A percentile compares a stretch with the other conserved stretches of the same genome.
These are phyloP conservation scores for Pterocarpus santalinus DNA, from an alignment of 306 rosid species.

Conservation along the genomic window DNA sequence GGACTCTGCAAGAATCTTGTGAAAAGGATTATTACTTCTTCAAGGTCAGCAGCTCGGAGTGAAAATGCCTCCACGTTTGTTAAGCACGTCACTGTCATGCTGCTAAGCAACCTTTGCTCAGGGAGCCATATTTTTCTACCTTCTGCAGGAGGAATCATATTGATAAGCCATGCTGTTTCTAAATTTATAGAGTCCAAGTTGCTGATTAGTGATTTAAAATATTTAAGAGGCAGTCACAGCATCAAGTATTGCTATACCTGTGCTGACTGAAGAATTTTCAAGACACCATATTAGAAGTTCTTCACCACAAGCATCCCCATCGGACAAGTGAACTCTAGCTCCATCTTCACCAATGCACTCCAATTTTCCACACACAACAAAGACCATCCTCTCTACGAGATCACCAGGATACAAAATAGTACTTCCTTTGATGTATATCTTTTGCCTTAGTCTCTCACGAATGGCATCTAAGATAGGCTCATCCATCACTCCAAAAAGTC, in stretches of 20 bases:
- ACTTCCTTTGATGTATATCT: slow-evolving; percentile 82
- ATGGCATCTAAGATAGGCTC: slow-evolving; percentile 78
- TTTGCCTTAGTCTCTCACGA: slow-evolving; percentile 74
- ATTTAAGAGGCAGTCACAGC: background rate
- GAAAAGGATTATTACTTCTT: slow-evolving; percentile 78
- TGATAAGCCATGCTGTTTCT: slow-evolving; percentile 9
- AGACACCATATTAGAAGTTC: slow-evolving; percentile 85
- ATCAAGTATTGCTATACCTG: slow-evolving; percentile 55
- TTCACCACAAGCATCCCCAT: slow-evolving; percentile 88
- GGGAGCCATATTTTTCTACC: slow-evolving; percentile 66
- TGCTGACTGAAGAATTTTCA: slow-evolving; percentile 78
- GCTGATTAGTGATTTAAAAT: background rate
- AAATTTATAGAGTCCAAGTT: background rate
- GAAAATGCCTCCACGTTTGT: slow-evolving; percentile 86
- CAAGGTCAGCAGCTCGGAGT: slow-evolving; percentile 79
- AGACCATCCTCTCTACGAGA: slow-evolving; percentile 82
- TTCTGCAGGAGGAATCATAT: slow-evolving; percentile 57
- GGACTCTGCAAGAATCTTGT: slow-evolving; percentile 77
- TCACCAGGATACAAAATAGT: slow-evolving; percentile 60
- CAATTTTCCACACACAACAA: slow-evolving; percentile 79
- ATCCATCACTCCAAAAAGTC: slow-evolving; percentile 78
- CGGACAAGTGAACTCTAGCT: slow-evolving; percentile 52
- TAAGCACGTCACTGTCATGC: slow-evolving; percentile 69
- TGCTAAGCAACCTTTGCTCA: slow-evolving; percentile 49
- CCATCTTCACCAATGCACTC: slow-evolving; percentile 76